phyloP scores from a whole-genome alignment of 1,284 basidiomycete species.

The Cronartium ribicola region DNA sequence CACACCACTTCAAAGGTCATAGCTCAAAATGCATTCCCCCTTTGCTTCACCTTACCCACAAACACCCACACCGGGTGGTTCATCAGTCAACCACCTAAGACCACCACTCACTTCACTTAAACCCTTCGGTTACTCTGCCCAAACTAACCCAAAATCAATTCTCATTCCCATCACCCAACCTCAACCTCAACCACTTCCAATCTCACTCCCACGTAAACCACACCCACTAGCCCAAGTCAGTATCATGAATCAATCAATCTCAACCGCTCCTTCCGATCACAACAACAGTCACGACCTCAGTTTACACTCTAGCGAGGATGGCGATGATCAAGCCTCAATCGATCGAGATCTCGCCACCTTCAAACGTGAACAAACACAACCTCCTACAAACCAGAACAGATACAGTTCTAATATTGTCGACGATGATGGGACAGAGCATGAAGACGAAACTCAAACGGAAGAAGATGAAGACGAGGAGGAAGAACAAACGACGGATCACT shows the following conservation, averaged over 20 bases:
- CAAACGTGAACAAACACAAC: slow-evolving; percentile 12
- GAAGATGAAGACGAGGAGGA: slow-evolving; percentile 24
- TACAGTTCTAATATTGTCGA: slow-evolving; percentile 13
- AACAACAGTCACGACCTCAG: slow-evolving; percentile 12
- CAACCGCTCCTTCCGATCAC: background rate
- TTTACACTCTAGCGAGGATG: background rate
- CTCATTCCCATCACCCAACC: background rate
- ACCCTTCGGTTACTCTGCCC: slow-evolving; percentile 23
- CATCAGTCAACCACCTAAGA: slow-evolving; percentile 14
- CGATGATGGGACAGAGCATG: slow-evolving; percentile 11
- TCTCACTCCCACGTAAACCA: slow-evolving; percentile 4
- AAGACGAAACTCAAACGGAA: slow-evolving; percentile 13
- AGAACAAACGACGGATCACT: background rate
- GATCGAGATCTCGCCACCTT: slow-evolving; percentile 19
- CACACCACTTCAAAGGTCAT: background rate
- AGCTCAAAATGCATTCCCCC: background rate
- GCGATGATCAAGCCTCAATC: slow-evolving; percentile 22
- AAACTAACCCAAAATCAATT: slow-evolving; percentile 6
- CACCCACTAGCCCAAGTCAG: slow-evolving; percentile 42
- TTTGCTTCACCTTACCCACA: slow-evolving; percentile 41
- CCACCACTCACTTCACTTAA: slow-evolving; percentile 40
- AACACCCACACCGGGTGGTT: slow-evolving; percentile 41
- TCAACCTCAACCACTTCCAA: background rate
- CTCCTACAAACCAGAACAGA: background rate
- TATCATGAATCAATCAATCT: slow-evolving; percentile 28